A percentile compares a stretch with the other conserved stretches of the same genome.
These are phyloP conservation scores for Trichoderma citrinoviride DNA, from an alignment of 2,329 filamentous ascomycete species.

Conservation along the genomic window DNA sequence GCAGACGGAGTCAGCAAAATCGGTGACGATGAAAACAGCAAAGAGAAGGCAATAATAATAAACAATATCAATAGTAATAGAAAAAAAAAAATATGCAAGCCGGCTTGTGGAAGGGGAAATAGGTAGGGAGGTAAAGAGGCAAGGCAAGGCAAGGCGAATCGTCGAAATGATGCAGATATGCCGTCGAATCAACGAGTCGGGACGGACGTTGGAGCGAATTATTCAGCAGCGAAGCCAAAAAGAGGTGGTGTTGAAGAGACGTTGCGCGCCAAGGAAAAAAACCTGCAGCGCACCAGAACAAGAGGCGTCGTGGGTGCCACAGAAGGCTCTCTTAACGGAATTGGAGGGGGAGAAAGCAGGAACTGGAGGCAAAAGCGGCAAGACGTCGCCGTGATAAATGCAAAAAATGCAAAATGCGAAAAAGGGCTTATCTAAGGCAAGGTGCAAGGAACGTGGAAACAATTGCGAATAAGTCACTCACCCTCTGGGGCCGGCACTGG, in stretches of 20 bases:
- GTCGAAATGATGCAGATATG: no score
- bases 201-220: background rate
- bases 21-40: background rate
- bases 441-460: no score
- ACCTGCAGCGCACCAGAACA: conserved; percentile 5
- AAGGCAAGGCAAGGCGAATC: background rate
- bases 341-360: background rate
- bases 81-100: background rate
- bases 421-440: background rate
- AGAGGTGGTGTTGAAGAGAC: background rate
- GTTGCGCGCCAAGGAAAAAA: conserved; percentile 15
- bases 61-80: background rate
- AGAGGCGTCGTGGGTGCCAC: conserved; percentile 13
- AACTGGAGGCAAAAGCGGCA: background rate
- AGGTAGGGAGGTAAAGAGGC: background rate
- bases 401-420: background rate
- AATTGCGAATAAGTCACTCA: conserved; percentile 8
- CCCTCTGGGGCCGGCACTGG: conserved; percentile 9
- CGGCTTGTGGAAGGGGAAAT: background rate
- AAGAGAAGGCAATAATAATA: background rate
- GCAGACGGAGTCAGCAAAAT: background rate
- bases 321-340: conserved; percentile 1
- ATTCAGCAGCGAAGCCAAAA: background rate
- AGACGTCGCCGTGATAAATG: background rate
- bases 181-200: background rate